These are phyloP conservation scores for Botryotinia convoluta DNA, from an alignment of 2,329 filamentous ascomycete genomes.

Conservation along the genomic window DNA sequence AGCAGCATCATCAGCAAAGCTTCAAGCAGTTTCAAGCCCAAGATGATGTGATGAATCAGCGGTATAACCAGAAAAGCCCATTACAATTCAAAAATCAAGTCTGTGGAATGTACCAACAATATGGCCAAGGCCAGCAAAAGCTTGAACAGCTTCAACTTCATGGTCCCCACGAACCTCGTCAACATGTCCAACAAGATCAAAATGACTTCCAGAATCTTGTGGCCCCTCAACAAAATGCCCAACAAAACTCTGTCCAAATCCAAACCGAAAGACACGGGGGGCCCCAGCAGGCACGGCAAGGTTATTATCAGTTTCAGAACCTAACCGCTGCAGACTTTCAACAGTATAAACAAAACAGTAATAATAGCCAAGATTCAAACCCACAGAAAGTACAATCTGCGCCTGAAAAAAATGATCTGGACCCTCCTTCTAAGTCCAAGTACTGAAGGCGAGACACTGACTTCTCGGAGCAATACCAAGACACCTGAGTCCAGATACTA, in stretches of 20 bases:
- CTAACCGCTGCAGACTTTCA: neutral
- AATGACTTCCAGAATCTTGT: neutral
- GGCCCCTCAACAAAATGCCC: neutral
- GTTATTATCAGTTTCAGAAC: neutral
- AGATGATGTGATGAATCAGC: neutral
- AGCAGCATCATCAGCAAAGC: neutral
- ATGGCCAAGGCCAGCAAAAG: neutral
- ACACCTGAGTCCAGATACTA: neutral
- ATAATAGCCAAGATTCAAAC: neutral
- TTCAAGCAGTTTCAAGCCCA: neutral
- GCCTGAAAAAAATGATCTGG: too few species aligned
- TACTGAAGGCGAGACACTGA: neutral
- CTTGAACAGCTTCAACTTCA: neutral
- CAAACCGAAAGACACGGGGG: neutral
- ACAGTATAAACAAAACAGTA: neutral
- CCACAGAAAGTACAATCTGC: neutral
- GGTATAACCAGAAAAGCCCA: neutral
- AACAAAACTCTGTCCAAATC: neutral
- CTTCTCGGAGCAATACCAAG: neutral
- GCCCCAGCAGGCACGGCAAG: neutral
- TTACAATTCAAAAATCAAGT: neutral
- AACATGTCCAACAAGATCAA: too few species aligned
- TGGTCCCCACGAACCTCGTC: neutral
- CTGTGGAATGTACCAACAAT: neutral
- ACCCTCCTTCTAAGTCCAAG: neutral